Conservation (phyloP, 768 basidiomycete genomes). For the Holtermanniella nyarrowii region DNA sequence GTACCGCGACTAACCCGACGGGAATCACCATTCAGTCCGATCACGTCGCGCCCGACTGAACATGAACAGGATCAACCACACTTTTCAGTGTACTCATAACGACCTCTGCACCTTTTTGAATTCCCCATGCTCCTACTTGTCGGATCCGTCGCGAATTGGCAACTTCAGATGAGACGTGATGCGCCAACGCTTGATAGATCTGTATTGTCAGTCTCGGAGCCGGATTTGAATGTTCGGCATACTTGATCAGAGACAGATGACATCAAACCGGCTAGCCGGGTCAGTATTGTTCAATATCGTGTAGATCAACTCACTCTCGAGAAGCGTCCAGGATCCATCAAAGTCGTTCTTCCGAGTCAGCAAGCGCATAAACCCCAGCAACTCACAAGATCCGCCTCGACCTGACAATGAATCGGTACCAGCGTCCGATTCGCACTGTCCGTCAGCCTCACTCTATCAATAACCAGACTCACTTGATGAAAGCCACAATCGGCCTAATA, state of each 20-base stretch:
- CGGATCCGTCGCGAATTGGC: conserved; percentile 79
- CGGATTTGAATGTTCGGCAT: conserved; percentile 9
- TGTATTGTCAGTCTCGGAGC: conserved; percentile 26
- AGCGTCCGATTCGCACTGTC: conserved; percentile 81
- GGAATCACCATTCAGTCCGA: too few relatives aligned
- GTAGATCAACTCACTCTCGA: conserved; percentile 61
- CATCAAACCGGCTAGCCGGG: conserved; percentile 67
- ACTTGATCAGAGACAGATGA: conserved; percentile 81
- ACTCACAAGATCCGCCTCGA: conserved; percentile 59
- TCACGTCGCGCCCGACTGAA: conserved; percentile 13
- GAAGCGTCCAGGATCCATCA: conserved; percentile 95
- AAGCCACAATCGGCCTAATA: conserved; percentile 90
- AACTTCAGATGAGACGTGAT: conserved; percentile 69
- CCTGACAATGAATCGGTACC: conserved; percentile 83
- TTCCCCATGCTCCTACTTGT: conserved; percentile 85
- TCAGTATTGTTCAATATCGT: conserved; percentile 1
- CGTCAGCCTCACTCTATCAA: conserved; percentile 12
- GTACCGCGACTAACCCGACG: too few relatives aligned
- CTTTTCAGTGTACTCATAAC: conserved; percentile 66
- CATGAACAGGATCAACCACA: conserved; percentile 54
- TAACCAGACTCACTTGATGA: conserved; percentile 70
- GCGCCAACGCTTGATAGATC: conserved; percentile 85
- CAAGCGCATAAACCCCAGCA: neutral
- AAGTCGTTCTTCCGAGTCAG: conserved; percentile 54
- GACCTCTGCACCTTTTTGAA: conserved; percentile 86